Evolutionary conservation across 495 filamentous ascomycete genomes (phyloP).

Genomic region (Neurospora pannonica): DNA sequence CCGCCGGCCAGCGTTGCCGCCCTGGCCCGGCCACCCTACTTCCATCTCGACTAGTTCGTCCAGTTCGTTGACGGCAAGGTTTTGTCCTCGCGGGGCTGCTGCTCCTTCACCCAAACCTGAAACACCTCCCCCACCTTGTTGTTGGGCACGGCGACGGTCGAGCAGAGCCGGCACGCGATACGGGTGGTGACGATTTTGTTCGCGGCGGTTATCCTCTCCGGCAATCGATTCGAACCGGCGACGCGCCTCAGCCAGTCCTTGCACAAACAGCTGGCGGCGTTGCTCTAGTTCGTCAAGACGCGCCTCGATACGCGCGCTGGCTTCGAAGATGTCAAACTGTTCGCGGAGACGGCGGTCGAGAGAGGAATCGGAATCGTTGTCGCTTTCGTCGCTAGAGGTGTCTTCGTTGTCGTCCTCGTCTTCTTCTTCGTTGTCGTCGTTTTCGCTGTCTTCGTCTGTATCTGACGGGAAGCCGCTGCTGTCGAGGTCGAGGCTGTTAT

Average conservation of each 20-base stretch:
- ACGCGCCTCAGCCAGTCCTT: neutral
- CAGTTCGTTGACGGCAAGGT: neutral
- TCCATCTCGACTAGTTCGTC: constrained; percentile 13
- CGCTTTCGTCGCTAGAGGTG: neutral
- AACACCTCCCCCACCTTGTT: neutral
- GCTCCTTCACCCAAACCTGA: neutral
- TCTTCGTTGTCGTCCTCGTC: neutral
- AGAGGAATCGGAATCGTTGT: neutral
- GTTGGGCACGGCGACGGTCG: neutral
- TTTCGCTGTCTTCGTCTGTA: neutral
- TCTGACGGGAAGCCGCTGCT: neutral
- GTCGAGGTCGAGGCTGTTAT: neutral
- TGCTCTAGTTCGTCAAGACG: neutral
- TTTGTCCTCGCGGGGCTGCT: neutral
- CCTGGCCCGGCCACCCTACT: neutral
- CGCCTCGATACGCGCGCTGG: neutral
- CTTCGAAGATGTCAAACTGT: neutral
- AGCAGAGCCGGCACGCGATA: neutral
- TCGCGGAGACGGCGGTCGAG: neutral
- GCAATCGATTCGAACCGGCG: neutral
- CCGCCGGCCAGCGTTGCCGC: neutral
- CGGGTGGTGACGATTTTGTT: neutral
- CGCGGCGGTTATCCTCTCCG: neutral
- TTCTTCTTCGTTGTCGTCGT: neutral
- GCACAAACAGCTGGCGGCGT: neutral